Evolutionary conservation across 2,329 filamentous ascomycete genomes (phyloP), one percentile per base, ranked within the genome.

Genomic region (Colletotrichum sp.): DNA sequence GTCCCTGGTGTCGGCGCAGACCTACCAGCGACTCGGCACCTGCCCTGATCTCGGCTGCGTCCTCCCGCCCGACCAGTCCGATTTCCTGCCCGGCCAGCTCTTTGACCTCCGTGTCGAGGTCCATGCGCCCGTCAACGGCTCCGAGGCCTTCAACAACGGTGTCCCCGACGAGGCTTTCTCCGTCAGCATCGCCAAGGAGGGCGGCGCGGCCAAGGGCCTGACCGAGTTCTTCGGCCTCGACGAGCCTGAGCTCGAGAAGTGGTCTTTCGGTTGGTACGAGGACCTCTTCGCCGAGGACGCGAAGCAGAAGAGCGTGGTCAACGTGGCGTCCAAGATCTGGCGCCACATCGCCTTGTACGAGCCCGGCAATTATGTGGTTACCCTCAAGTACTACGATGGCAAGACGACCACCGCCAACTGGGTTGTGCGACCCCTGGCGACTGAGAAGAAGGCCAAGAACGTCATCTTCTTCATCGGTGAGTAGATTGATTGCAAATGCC

Each of bases 51-150:
- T 93, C 24, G 91, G 91, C 77, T 92, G 91, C 79, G 85, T 93
- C 63, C 84, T 93, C 16, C 91, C 91, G 16, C 91, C 91, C 2
- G 91, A 93, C 78, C 90, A 92, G 86, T 92, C 93, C 78, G 95
- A 97, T 81, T 97, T 97, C 86, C 90, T 98, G 3, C 93, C 95
- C 7, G 95, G 95, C 15, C 95, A 97, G 85, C 93, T 91, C 83
- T 97, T 97, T 81, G 95, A 97, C 82, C 93, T 98, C 77, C 93
- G 95, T 75, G 90, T 96, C 75, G 95, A 97, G 83, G 91, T 97
- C 34, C 94, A 96, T 82, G 94, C 94, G 12, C 94, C 94, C 8
- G 88, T 93, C 82, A 97, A 97, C 84, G 95, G 95, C 78, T 94
- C 93, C 48, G 94, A 97, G 84, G 93, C 93, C n/a, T 94, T 92